These are phyloP conservation scores for Centaurea solstitialis DNA, from an alignment of 129 eudicot species.

Conservation along the genomic window DNA sequence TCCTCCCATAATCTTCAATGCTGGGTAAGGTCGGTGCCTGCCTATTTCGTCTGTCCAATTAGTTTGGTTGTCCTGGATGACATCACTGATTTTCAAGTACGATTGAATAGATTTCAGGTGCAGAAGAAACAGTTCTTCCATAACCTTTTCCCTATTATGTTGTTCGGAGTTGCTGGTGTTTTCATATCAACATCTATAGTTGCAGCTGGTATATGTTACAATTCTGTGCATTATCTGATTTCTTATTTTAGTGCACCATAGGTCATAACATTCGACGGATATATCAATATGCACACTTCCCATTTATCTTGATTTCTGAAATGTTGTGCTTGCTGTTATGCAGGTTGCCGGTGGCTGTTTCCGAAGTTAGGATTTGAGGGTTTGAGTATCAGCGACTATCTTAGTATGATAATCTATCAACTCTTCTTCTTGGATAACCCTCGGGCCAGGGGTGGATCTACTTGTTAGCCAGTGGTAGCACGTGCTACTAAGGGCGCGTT, in stretches of 20 bases:
- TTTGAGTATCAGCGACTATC: conserved; percentile 69
- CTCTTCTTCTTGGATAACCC: conserved; percentile 4
- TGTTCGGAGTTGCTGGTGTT: conserved; percentile 85
- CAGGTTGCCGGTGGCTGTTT: conserved; percentile 83
- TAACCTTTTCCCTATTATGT: conserved; percentile 83
- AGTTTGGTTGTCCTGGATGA: neutral
- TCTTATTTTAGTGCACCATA: neutral
- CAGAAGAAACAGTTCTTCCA: conserved; percentile 95
- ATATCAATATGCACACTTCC: conserved; percentile 3
- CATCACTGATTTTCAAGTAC: conserved; percentile 14
- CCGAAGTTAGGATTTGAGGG: conserved; percentile 68
- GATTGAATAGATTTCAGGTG: conserved; percentile 77
- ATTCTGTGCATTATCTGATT: neutral
- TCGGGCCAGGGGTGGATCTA: neutral
- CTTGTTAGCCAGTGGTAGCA: neutral
- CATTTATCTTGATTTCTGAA: conserved; percentile 8
- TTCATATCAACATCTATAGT: conserved; percentile 76
- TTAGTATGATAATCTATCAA: conserved; percentile 40
- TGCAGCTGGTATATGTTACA: conserved; percentile 58
- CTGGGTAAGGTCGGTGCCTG: conserved; percentile 62
- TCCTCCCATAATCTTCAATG: conserved; percentile 93
- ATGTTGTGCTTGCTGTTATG: conserved; percentile 5
- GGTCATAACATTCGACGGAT: neutral
- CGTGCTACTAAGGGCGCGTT: too few species aligned
- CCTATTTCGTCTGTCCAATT: neutral